A percentile compares a stretch with the other conserved stretches of the same genome.
Conservation (phyloP, 331 rosid genomes). For the Cydonia oblonga region DNA sequence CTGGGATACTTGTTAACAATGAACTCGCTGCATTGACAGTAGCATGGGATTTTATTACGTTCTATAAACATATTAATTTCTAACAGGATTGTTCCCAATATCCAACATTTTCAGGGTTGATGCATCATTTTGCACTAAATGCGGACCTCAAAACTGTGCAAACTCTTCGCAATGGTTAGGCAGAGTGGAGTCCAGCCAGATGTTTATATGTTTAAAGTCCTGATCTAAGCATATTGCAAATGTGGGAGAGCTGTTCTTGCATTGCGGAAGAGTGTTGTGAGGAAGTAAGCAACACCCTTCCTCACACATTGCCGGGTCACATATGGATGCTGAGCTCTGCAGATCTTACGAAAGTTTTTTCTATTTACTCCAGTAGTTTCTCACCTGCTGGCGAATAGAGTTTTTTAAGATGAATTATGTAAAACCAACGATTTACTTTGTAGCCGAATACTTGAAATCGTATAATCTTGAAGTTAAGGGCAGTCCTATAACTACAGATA, state of each 20-base stretch:
- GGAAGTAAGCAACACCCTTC: slow-evolving; percentile 38
- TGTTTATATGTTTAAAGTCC: slow-evolving; percentile 49
- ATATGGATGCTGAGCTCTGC: slow-evolving; percentile 64
- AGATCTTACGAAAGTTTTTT: slow-evolving; percentile 46
- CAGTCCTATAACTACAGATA: background rate
- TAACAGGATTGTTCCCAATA: slow-evolving; percentile 39
- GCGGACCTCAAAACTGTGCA: slow-evolving; percentile 63
- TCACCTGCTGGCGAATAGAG: slow-evolving; percentile 19
- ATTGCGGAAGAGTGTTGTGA: slow-evolving; percentile 61
- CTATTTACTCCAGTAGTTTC: slow-evolving; percentile 50
- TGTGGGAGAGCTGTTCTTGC: slow-evolving; percentile 62
- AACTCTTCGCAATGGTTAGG: slow-evolving; percentile 57
- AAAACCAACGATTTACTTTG: no score
- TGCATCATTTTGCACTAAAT: slow-evolving; percentile 47
- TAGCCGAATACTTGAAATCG: background rate
- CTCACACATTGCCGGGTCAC: slow-evolving; percentile 49
- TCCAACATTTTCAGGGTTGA: slow-evolving; percentile 68
- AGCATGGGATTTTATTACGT: no score
- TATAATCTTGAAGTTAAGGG: background rate
- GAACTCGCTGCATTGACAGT: no score
- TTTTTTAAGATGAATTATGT: no score
- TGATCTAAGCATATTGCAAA: slow-evolving; percentile 70
- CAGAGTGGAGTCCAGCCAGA: slow-evolving; percentile 64
- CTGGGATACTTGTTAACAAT: no score
- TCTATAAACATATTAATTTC: no score